Base-by-base conservation (phyloP, 129 eudicot genomes). In the Pulicaria dysenterica region DNA sequence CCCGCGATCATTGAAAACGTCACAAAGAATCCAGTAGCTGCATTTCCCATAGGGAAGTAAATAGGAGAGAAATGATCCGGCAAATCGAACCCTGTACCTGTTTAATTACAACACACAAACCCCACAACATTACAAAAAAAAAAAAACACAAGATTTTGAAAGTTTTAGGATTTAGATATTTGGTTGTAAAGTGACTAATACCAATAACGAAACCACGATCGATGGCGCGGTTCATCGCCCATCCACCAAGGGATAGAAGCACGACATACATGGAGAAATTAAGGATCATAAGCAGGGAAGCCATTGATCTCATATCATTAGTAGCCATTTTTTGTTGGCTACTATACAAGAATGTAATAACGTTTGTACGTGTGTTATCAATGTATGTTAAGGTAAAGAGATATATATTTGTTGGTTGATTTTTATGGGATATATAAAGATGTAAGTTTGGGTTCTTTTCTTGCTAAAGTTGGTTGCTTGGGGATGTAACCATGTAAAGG, bases 11-110 rank as follows among this genome's bases (percentile, higher is more conserved):
- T 40, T 11, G 95, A 60, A 64, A 86, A 92, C 14, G 78, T 64
- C 55, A 87, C 98, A 37, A 92, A 92, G 78, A 89, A 89, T 39
- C 98, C 98, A 11, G 98, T 92, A 41, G 95, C 96, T 0, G 88
- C 95, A 42, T 92, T 92, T 39, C 98, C 98, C 95, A 92, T 92
- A 0, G 98, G 98, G 75, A 92, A 92, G 64, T 83, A 82, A 61
- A 92, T 92, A 0, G 98, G 98, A 10, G 98, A 92, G 64, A 92
- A 92, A 74, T 92, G 98, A 69, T 95, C 89, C 2, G 98, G 98
- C 14, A 89, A 75, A 24, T 77, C 66, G 1, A 85, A 75, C 14
- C 77, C 98, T 8, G 91, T 75, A 13, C 91, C 98, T 92, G 95
- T 82, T 5, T 53, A 38, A 14, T 55, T 16, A 41, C 41, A 45